These are phyloP conservation scores for Umbilicus rupestris DNA, from an alignment of 164 flowering plant genomes.

Conservation along the genomic window DNA sequence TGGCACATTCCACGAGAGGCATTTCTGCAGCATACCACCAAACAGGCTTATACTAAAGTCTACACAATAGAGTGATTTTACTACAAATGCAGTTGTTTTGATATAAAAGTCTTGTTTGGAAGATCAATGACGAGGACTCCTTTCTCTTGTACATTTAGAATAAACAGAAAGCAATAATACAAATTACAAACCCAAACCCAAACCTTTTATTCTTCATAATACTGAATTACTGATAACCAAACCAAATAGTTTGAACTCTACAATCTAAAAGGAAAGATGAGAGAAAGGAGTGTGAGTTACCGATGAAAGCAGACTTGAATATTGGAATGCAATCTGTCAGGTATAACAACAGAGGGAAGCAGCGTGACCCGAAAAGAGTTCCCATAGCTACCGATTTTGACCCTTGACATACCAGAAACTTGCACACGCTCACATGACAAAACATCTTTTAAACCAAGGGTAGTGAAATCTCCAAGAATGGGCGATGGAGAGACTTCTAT, in stretches of 20 bases:
- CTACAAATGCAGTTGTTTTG: too few species aligned
- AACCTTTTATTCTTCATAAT: too few species aligned
- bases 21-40: slow-evolving; percentile 42
- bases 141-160: too few species aligned
- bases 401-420: slow-evolving; percentile 53
- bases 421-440: slow-evolving; percentile 52
- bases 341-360: slow-evolving; percentile 54
- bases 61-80: too few species aligned
- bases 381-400: slow-evolving; percentile 51
- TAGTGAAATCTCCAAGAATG: slow-evolving; percentile 16
- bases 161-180: too few species aligned
- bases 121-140: too few species aligned
- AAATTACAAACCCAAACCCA: too few species aligned
- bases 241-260: neutral
- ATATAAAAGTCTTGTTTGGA: too few species aligned
- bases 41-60: neutral
- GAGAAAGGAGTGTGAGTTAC: slow-evolving; percentile 22
- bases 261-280: too few species aligned
- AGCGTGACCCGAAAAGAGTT: slow-evolving; percentile 47
- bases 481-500: slow-evolving; percentile 31
- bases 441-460: slow-evolving; percentile 23
- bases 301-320: slow-evolving; percentile 65
- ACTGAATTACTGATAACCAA: too few species aligned
- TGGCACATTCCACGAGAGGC: slow-evolving; percentile 63
- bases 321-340: slow-evolving; percentile 47